Evolutionary conservation across 352 stramenopile species (phyloP), one percentile per base, ranked within the genome.

Genomic region (Globisporangium perplexum): DNA sequence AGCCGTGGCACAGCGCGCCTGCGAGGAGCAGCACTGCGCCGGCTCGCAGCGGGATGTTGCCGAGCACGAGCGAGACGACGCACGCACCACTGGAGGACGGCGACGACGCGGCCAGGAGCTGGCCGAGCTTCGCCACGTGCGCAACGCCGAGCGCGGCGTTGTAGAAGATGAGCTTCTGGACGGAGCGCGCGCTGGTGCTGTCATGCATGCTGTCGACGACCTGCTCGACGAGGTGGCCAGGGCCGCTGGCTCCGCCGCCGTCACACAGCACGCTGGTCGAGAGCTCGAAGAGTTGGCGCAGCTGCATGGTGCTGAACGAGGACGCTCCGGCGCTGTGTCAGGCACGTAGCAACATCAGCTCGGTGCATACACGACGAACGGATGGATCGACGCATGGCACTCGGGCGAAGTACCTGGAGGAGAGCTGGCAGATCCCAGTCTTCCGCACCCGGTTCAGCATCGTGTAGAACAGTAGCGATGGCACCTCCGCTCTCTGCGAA

Each of bases 91-190:
- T 72, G 42, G 75, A 58, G n/a, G n/a, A n/a, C n/a, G n/a, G n/a
- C 36, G 63, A 53, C 39, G 73, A 58, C 39, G 63, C 53, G 41
- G 67, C 63, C 20, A 90, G 47, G 28, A 74, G 51, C 22, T 53
- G 50, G 5, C 70, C 60, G 10, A 90, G 63, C 7, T 61, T 54
- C 17, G 53, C 57, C 7, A 63, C 59, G 52, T 79, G 66, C 3
- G 51, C 53, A 30, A 59, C 24, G 41, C 70, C 69, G 20, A 90
- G 66, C 2, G 53, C 47, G 17, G 74, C 65, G 50, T 91, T 91
- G 76, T 72, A 87, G 47, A 91, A 62, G 20, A 92, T 84, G 26
- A 92, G 66, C 42, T 86, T 86, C 38, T 83, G 72, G 0, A 74
- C 65, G 3, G 76, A 72, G 24, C 61, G 71, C 7, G 42, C 44